Base-by-base conservation (phyloP, 208 protist species). In the Leishmania braziliensis region DNA sequence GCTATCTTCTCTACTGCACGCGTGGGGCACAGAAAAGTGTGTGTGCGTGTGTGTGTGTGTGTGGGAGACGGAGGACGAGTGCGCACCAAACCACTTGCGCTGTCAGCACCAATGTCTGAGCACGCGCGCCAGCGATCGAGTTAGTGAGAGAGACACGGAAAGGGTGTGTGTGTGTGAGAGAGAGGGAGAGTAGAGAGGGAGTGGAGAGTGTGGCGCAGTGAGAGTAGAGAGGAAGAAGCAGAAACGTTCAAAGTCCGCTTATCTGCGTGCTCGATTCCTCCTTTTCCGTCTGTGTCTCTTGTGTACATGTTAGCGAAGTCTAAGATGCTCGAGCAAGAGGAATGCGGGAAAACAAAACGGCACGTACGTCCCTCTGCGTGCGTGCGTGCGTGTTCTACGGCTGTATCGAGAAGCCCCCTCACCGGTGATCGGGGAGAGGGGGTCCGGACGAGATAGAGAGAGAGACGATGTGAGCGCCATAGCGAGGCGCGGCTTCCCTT, bases 361-460 rank as follows among this genome's bases (percentile, higher is more conserved):
- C 29, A 39, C 29, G 29, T 33, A 29, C 12, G 62, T 3, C 29
- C 39, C 29, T 75, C n/a, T 51, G 74, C 26, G 50, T 51, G 74
- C 26, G 74, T 68, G 73, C 26, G 53, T 77, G 56, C 48, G 53
- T 77, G 58, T 51, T 63, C 58, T 63, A 63, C 43, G 2, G 43
- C 43, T n/a, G 23, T 26, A 62, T n/a, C 56, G 29, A 65, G 9
- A 65, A 65, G 29, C 23, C 23, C 20, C 23, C 20, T 10, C 60
- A 65, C 12, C 12, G 56, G 12, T 26, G 29, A 12, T 33, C 58
- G 58, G 20, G 66, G 66, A 29, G 16, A n/a, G 66, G 26, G 66
- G 66, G 43, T 0, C 43, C 43, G 60, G 60, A 29, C 18, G 29
- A 9, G 66, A 71, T 46, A 29, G 9, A 29, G 46, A 16, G 43